Base-by-base conservation (phyloP, 106 monocot genomes). In the Dendrobium chrysotoxum region DNA sequence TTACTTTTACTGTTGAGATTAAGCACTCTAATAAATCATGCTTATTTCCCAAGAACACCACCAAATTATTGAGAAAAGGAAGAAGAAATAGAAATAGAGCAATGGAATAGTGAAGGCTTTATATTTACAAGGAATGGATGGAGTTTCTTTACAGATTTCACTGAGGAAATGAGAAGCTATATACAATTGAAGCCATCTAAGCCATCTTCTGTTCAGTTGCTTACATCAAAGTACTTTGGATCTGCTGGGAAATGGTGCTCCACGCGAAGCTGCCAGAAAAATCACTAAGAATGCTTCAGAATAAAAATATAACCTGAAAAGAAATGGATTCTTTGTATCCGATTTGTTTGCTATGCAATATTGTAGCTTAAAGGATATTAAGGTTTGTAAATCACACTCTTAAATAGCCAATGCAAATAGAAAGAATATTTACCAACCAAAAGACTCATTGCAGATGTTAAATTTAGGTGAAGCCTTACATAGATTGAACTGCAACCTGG, bases 161-260 rank as follows among this genome's bases (percentile, higher is more conserved):
- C 26, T 28, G 23, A 76, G 76, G 18, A 20, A 16, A 74, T 76
- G 46, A 76, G 46, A 26, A 44, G n/a, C 28, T 74, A 74, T 74
- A 21, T 42, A 74, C 74, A 74, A 41, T 40, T 74, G 74, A 41
- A 74, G 16, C 74, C 40, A 38, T 28, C 3, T 15, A 12, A 39
- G 40, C 7, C 20, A 6, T n/a, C 74, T 12, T 25, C 44, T 23
- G 7, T 26, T 96, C 93, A 96, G 71, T 85, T 92, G 85, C 86
- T 85, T 75, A 89, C 89, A 83, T 97, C 89, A 21, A 97, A 97
- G 86, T 91, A 97, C 83, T 97, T 97, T 5, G 97, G 94, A 87
- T 97, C 94, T 3, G 84, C 87, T 0, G 96, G 96, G 79, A 94
- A 94, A 71, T 97, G 87, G 57, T 97, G 87, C 75, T 92, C 96